phyloP scores from a whole-genome alignment of 306 rosid genomes.

The Carpinus viminea region DNA sequence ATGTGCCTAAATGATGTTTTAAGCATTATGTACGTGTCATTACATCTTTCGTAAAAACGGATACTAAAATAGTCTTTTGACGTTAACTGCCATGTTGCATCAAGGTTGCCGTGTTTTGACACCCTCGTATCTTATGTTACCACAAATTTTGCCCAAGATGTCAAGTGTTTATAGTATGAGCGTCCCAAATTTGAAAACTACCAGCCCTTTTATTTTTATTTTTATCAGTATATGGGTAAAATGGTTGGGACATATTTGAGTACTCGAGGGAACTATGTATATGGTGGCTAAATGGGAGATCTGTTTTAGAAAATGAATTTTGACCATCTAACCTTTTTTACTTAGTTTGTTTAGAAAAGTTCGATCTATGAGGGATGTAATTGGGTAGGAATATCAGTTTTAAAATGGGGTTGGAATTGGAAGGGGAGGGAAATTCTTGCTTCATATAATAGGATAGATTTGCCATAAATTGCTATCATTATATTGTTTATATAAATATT shows the following conservation, averaged over 20 bases:
- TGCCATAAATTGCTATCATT: too few relatives aligned
- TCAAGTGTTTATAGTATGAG: not conserved
- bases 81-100: not conserved
- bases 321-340: not conserved
- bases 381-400: not conserved
- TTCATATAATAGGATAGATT: too few relatives aligned
- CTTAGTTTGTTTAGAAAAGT: too few relatives aligned
- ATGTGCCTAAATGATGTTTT: not conserved
- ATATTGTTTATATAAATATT: not conserved
- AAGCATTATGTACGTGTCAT: not conserved
- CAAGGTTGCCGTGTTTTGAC: not conserved
- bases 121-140: not conserved
- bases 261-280: not conserved
- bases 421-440: not conserved
- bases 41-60: not conserved
- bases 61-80: not conserved
- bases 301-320: not conserved
- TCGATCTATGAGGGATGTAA: not conserved
- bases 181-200: not conserved
- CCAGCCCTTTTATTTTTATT: too few relatives aligned
- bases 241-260: not conserved
- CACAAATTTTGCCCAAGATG: not conserved
- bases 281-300: not conserved
- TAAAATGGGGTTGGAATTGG: not conserved
- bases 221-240: not conserved